These are phyloP conservation scores for Plasmodium falciparum DNA, from an alignment of 169 alveolate genomes.

Conservation along the genomic window DNA sequence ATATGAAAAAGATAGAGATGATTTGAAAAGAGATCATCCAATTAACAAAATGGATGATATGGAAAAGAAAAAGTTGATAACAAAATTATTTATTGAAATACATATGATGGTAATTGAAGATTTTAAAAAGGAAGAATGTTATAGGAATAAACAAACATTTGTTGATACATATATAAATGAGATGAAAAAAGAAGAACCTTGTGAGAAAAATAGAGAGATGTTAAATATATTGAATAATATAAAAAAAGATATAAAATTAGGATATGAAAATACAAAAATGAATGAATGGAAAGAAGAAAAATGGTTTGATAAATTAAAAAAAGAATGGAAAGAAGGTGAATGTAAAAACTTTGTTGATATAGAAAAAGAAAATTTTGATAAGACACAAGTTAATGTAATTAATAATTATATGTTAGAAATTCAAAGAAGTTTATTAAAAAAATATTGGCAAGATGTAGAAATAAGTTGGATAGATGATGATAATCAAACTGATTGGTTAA, in stretches of 20 bases:
- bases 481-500: not conserved
- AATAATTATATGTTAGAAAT: not conserved
- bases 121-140: not conserved
- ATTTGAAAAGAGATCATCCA: too few relatives aligned
- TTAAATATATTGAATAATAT: not conserved
- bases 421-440: not conserved
- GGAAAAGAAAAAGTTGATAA: not conserved
- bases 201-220: not conserved
- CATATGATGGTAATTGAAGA: slow-evolving; percentile 3
- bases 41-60: too few relatives aligned
- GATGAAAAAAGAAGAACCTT: not conserved
- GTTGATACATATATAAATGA: not conserved
- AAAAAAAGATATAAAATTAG: not conserved
- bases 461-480: not conserved
- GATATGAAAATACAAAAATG: not conserved
- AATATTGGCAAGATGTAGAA: not conserved
- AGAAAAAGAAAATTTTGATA: too few relatives aligned
- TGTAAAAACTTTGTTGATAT: not conserved
- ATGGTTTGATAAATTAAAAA: not conserved
- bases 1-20: too few relatives aligned
- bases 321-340: not conserved
- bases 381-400: not conserved
- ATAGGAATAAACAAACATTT: not conserved
- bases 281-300: not conserved
- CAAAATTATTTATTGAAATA: not conserved